Conservation (phyloP, 2,329 filamentous ascomycete genomes). For the Tolypocladium tropicale region DNA sequence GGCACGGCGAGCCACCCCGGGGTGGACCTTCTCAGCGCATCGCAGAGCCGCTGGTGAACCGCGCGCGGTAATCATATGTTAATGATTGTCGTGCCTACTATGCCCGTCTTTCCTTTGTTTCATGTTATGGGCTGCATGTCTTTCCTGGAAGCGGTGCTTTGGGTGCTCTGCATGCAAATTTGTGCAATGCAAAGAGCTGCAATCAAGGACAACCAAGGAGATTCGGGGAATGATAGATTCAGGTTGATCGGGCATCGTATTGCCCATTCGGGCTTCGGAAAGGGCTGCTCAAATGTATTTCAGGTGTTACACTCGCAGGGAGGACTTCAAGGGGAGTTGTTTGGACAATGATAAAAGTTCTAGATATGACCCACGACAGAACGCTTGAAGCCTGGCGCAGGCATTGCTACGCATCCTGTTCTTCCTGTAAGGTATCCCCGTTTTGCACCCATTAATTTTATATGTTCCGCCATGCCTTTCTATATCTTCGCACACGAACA, state of each 20-base stretch:
- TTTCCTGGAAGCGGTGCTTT: background rate
- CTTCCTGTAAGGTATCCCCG: background rate
- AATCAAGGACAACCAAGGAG: too few species aligned
- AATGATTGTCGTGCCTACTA: too few species aligned
- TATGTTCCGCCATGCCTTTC: background rate
- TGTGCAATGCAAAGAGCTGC: background rate
- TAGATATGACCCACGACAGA: background rate
- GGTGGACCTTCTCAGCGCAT: constrained; percentile 6
- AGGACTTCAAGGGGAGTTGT: background rate
- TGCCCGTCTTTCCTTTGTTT: background rate
- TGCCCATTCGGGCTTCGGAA: background rate
- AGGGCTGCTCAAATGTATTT: background rate
- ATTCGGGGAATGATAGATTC: background rate
- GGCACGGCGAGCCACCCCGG: constrained; percentile 1
- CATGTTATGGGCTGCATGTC: background rate
- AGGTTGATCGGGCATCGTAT: background rate
- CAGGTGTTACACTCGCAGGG: background rate
- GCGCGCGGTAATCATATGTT: constrained; percentile 9
- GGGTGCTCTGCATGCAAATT: background rate
- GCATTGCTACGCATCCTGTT: background rate
- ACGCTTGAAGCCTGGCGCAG: background rate
- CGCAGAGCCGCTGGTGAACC: constrained; percentile 20
- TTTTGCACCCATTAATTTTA: background rate
- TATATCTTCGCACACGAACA: background rate
- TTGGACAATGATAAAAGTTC: background rate